A percentile compares a stretch with the other conserved stretches of the same genome.
phyloP scores from a whole-genome alignment of 176 grass and related monocot species.

The Carex myosuroides region DNA sequence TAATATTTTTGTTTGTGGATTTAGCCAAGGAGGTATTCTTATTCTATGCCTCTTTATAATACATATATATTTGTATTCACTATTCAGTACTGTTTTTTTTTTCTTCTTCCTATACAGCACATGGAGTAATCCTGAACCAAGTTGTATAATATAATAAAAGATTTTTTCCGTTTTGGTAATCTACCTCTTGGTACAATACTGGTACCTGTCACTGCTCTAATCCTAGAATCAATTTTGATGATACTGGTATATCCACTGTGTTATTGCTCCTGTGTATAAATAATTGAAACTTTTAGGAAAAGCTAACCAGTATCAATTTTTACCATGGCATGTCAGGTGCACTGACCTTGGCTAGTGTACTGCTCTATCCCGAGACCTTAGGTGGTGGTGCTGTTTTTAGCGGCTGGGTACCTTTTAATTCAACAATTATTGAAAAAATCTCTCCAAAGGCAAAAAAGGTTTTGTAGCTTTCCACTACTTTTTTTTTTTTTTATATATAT shows the following conservation, averaged over 20 bases:
- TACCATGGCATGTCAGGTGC: constrained; percentile 37
- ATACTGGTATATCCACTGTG: background rate
- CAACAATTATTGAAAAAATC: constrained; percentile 51
- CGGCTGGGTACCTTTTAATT: constrained; percentile 85
- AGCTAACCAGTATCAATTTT: background rate
- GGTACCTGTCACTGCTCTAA: background rate
- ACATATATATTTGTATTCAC: background rate
- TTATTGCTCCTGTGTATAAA: background rate
- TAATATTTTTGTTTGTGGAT: constrained; percentile 85
- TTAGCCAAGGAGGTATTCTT: constrained; percentile 69
- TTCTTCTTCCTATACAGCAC: background rate
- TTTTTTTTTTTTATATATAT: background rate
- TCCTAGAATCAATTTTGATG: background rate
- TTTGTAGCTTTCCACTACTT: background rate
- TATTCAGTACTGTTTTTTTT: background rate
- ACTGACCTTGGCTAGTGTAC: constrained; percentile 74
- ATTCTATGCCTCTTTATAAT: background rate
- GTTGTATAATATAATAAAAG: background rate
- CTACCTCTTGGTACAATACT: background rate
- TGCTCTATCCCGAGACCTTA: constrained; percentile 79
- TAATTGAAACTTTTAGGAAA: background rate
- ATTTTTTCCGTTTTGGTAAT: background rate
- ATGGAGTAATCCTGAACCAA: background rate
- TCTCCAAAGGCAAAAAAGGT: constrained; percentile 77
- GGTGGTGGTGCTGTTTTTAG: constrained; percentile 79